Percentiles rank a stretch among this genome's conserved stretches.
Evolutionary conservation across 2,329 filamentous ascomycete genomes (phyloP).

Genomic region (Monilinia vaccinii-corymbosi): DNA sequence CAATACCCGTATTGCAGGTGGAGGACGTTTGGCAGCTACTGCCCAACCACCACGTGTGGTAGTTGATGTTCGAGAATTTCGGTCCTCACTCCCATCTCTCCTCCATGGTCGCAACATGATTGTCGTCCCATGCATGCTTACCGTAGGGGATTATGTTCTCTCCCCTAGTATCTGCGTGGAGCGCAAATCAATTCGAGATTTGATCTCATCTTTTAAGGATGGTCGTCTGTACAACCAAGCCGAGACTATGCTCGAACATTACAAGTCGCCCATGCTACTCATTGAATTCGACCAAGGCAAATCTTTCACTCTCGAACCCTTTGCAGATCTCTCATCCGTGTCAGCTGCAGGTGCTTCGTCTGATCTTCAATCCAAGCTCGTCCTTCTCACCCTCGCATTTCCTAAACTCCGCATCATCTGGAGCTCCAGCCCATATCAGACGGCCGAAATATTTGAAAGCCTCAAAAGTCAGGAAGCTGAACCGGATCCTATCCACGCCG

Average conservation of each 20-base stretch:
- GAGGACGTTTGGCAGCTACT: conserved; percentile 74
- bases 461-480: conserved; percentile 85
- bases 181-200: conserved; percentile 83
- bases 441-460: conserved; percentile 91
- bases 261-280: conserved; percentile 79
- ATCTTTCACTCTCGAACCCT: conserved; percentile 84
- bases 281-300: conserved; percentile 98
- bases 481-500: conserved; percentile 81
- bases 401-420: conserved; percentile 86
- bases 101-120: conserved; percentile 82
- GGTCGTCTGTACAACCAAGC: conserved; percentile 87
- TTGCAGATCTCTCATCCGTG: conserved; percentile 58
- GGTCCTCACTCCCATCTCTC: conserved; percentile 83
- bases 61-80: conserved; percentile 92
- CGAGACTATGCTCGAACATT: conserved; percentile 90
- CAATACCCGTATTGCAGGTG: conserved; percentile 93
- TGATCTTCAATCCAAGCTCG: conserved; percentile 85
- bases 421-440: conserved; percentile 89
- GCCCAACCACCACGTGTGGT: conserved; percentile 83
- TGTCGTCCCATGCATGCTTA: conserved; percentile 89
- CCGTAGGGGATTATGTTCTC: conserved; percentile 91
- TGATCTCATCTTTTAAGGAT: conserved; percentile 86
- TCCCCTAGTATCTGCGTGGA: conserved; percentile 88
- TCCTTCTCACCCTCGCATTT: conserved; percentile 86
- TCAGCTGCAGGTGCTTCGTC: conserved; percentile 52